Conservation (phyloP, 1,284 basidiomycete genomes). For the Marasmius tenuissimus region DNA sequence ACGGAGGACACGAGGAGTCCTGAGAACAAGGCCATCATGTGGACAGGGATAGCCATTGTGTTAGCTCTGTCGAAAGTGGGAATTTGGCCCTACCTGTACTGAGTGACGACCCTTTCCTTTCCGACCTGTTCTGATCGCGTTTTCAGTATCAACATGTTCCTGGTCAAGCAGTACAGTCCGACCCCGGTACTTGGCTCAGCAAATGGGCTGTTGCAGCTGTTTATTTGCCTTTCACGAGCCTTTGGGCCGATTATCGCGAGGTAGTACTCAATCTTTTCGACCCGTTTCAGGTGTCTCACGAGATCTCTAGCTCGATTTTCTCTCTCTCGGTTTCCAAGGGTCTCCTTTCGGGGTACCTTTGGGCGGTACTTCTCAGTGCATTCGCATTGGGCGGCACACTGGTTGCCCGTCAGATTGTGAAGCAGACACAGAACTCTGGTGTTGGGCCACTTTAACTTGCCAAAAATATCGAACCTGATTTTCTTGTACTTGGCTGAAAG, state of each 20-base stretch:
- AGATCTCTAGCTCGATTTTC: conserved; percentile 2
- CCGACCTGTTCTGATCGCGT: not conserved
- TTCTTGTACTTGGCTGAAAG: not conserved
- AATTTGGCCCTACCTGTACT: conserved; percentile 42
- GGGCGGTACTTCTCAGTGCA: not conserved
- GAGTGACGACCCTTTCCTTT: conserved; percentile 1
- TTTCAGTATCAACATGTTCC: conserved; percentile 5
- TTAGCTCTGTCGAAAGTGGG: conserved; percentile 39
- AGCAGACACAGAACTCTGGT: not conserved
- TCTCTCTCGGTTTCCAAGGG: conserved; percentile 6
- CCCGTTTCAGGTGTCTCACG: not conserved
- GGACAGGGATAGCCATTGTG: conserved; percentile 41
- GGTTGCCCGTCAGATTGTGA: not conserved
- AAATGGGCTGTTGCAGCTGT: conserved; percentile 6
- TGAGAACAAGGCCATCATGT: conserved; percentile 29
- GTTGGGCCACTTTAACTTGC: not conserved
- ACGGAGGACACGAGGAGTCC: conserved; percentile 24
- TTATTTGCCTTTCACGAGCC: conserved; percentile 7
- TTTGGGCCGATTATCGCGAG: conserved; percentile 3
- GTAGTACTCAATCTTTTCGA: not conserved
- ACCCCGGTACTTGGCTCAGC: conserved; percentile 2
- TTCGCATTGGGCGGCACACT: not conserved
- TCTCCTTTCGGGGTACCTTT: conserved; percentile 7
- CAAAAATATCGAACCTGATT: not conserved
- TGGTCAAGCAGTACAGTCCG: not conserved